Evolutionary conservation across 331 rosid species (phyloP), one percentile per base, ranked within the genome.

Genomic region (Pyracantha coccinea): DNA sequence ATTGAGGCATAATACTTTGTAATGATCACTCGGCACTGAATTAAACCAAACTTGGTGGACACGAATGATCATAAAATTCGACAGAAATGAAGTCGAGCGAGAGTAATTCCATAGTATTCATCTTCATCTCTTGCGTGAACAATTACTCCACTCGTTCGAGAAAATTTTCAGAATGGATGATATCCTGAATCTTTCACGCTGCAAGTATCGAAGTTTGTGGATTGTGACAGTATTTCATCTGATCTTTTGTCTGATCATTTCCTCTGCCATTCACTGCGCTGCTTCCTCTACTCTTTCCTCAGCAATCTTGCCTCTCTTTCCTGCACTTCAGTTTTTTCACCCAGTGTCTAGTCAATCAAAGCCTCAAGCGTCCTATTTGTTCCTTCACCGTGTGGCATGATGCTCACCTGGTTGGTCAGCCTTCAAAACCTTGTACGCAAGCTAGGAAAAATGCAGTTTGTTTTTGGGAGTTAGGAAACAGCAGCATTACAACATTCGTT

Each of bases 251-350:
- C 38, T 33, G 0, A 33, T 33, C 38, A 2, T 33, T 33, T 33
- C 38, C n/a, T 28, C 15, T 27, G 47, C n/a, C 24, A 19, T 20
- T 53, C 31, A 6, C 6, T 69, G 9, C n/a, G 10, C 41, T 5
- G 41, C n/a, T 69, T 13, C 1, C 15, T 69, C 16, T 16, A 21
- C 17, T 69, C 19, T 50, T 25, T 50, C 20, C 50, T 29, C 20
- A 4, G 63, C 4, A 70, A 4, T n/a, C 25, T 31, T 19, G 14
- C 60, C 75, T 25, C 61, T 77, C 32, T 75, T 79, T 85, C 74
- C 85, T 89, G 91, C 89, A 89, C 73, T 81, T 77, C 1, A 54
- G 55, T 62, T 91, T 91, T 68, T 80, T 77, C 65, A 83, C 33
- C 84, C 82, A 67, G 66, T 88, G 93, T 23, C 78, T 84, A 74